Conservation (phyloP, 768 basidiomycete species). For the Trametes cinnabarina region DNA sequence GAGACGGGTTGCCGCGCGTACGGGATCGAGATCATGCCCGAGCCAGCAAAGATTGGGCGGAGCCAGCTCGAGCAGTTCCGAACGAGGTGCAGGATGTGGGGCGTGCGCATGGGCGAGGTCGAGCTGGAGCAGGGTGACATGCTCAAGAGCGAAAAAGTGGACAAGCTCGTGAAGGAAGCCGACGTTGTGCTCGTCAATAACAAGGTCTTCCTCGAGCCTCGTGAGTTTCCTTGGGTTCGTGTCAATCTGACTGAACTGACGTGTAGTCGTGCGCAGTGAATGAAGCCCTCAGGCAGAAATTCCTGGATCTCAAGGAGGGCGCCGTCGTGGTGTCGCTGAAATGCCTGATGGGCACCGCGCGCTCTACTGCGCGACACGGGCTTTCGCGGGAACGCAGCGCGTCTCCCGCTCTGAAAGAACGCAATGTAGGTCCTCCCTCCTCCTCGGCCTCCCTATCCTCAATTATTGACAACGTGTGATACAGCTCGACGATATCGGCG, state of each 20-base stretch:
- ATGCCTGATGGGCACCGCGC: constrained; percentile 74
- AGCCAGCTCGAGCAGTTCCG: constrained; percentile 73
- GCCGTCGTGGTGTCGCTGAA: constrained; percentile 86
- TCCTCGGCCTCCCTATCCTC: no score
- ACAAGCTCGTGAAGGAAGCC: constrained; percentile 70
- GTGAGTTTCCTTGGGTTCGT: constrained; percentile 48
- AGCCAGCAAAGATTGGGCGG: constrained; percentile 77
- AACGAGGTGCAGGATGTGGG: constrained; percentile 89
- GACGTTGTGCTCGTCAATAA: constrained; percentile 93
- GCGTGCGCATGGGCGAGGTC: constrained; percentile 69
- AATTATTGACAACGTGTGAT: not conserved
- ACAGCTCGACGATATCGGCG: constrained; percentile 74
- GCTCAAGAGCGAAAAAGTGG: constrained; percentile 62
- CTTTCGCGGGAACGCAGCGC: constrained; percentile 13
- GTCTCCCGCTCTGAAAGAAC: constrained; percentile 17
- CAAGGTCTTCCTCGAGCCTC: constrained; percentile 72
- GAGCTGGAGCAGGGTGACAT: constrained; percentile 87
- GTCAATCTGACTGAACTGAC: not conserved
- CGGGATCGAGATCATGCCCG: constrained; percentile 72
- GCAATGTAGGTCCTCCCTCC: constrained; percentile 9
- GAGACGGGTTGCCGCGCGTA: constrained; percentile 50
- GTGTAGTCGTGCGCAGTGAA: constrained; percentile 57
- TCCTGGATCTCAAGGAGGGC: constrained; percentile 92
- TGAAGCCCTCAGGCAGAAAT: constrained; percentile 81
- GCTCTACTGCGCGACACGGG: constrained; percentile 83